Evolutionary conservation across 306 rosid species (phyloP).

Genomic region (Abrus precatorius): DNA sequence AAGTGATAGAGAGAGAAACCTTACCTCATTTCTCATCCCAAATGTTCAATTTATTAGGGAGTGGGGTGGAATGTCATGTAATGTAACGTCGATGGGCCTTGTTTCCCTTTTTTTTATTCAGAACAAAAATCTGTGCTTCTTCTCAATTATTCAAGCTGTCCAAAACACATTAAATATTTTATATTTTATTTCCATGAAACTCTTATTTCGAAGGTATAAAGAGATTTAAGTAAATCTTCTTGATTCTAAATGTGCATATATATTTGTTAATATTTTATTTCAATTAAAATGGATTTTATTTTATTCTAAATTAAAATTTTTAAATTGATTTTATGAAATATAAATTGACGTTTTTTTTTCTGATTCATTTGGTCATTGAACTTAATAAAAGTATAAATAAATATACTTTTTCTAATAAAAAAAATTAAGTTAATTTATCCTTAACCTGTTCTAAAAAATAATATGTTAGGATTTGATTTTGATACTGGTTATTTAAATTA

Average conservation of each 20-base stretch:
- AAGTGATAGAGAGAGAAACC: not conserved
- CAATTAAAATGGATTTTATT: not conserved
- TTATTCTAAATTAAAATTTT: not conserved
- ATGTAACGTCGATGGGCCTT: not conserved
- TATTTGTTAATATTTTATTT: not conserved
- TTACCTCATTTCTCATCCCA: slow-evolving; percentile 20
- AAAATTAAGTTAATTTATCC: not conserved
- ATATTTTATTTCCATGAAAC: no score
- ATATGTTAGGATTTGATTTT: no score
- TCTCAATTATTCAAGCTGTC: no score
- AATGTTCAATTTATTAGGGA: slow-evolving; percentile 41
- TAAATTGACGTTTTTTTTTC: not conserved
- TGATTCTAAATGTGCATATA: not conserved
- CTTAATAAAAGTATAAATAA: not conserved
- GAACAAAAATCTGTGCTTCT: no score
- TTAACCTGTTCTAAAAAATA: not conserved
- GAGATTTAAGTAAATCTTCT: no score
- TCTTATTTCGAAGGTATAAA: no score
- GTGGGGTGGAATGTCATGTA: not conserved
- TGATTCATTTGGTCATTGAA: not conserved
- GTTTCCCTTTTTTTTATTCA: not conserved
- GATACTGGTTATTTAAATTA: no score
- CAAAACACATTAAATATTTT: no score
- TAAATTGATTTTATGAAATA: not conserved
- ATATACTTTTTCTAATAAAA: not conserved